Base-by-base conservation (phyloP, 306 rosid genomes). In the Prosopis cineraria region DNA sequence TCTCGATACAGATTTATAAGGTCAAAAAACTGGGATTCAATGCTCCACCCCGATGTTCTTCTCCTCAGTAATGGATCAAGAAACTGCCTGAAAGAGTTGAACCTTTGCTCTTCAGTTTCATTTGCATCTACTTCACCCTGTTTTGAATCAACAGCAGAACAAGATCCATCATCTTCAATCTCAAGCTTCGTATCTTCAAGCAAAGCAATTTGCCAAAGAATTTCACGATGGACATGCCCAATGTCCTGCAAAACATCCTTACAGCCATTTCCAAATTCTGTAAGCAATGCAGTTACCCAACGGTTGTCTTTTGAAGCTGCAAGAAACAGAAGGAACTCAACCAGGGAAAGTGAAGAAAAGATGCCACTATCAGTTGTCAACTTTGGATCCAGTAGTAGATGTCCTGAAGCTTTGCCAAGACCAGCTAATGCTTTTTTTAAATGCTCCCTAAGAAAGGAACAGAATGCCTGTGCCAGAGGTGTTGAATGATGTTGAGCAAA, bases 241-340 rank as follows among this genome's bases (percentile, higher is more conserved):
- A 94, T 88, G 82, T 92, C 91, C 84, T 89, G 93, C 76, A 94
- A 83, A 40, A 94, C 97, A 87, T 92, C 96, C 84, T 92, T 94
- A 75, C 96, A 77, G 30, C 86, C 94, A 83, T 86, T 90, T 73
- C 97, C 98, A 80, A 94, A 89, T 78, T 94, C 98, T 13, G 96
- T 80, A 36, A 92, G 96, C 88, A 94, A 79, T 14, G 97, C 93
- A 43, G 93, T 85, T 66, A 92, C 87, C 98, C 98, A 94, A 53
- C 94, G 96, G 79, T 90, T 92, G 88, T 94, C 98, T 83, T 94
- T 94, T 0, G 98, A 92, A 53, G 97, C 97, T 77, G 98, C 98
- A 83, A 94, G 94, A 85, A 94, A 92, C 52, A 94, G 84, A 78
- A 94, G 97, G 78, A 94, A 94, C 89, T 94, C 98, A 69, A 92